phyloP scores from a whole-genome alignment of 257 asterid genomes.

The Nicotiana attenuata region DNA sequence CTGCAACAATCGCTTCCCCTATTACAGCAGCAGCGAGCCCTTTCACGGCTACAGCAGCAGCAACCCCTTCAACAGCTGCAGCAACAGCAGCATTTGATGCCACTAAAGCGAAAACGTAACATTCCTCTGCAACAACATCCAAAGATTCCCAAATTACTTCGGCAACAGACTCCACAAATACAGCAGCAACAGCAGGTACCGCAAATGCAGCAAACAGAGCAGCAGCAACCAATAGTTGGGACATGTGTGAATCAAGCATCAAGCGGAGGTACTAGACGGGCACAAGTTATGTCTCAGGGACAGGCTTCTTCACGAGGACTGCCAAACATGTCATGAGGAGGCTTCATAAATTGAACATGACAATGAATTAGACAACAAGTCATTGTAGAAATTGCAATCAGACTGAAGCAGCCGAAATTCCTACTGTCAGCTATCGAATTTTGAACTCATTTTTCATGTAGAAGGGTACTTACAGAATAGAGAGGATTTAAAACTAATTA shows the following conservation, averaged over 20 bases:
- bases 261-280: no score
- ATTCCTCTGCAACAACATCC: constrained; percentile 27
- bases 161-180: constrained; percentile 20
- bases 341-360: constrained; percentile 40
- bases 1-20: constrained; percentile 18
- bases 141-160: constrained; percentile 21
- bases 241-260: constrained; percentile 46
- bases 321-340: constrained; percentile 54
- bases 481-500: background rate
- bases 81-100: constrained; percentile 15
- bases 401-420: background rate
- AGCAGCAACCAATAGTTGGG: constrained; percentile 45
- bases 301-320: constrained; percentile 71
- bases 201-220: constrained; percentile 20
- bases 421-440: background rate
- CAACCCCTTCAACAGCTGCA: constrained; percentile 32
- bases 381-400: background rate
- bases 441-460: background rate
- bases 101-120: constrained; percentile 30
- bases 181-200: constrained; percentile 40
- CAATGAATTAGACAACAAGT: background rate
- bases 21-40: constrained; percentile 24
- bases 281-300: constrained; percentile 58
- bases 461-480: background rate
- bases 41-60: constrained; percentile 16